Base-by-base conservation (phyloP, 164 flowering plant genomes). In the Litsea cubeba region DNA sequence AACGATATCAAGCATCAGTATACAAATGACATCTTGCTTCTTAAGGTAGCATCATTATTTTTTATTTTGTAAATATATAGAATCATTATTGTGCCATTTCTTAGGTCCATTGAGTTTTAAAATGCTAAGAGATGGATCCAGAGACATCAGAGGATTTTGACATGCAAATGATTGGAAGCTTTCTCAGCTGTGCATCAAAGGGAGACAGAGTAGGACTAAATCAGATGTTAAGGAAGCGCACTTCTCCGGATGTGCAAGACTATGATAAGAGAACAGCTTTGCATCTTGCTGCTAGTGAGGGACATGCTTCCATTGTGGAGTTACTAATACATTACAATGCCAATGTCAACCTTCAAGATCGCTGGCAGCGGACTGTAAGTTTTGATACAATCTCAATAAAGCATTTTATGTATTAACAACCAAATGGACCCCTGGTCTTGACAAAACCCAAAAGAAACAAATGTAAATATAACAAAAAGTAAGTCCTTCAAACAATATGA, bases 261-360 rank as follows among this genome's bases (percentile, higher is more conserved):
- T 87, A 84, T 25, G 92, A 89, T 68, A 76, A 64, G 63, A 77
- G 90, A 71, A 89, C 89, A 1, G 89, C 93, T 26, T 64, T 89
- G 76, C 93, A 89, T 78, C 84, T 89, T 22, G 93, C 91, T 11
- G 93, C 93, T 0, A 84, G 90, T 49, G 93, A 88, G 62, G 91
- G 88, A 23, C 91, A 89, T 70, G 88, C 91, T 23, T 76, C 86
- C 12, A 82, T 89, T 76, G 88, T 89, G 40, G 88, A 86, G 79
- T 83, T 89, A 72, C 84, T 89, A 54, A 72, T 89, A 32, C 80
- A 76, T 17, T 83, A 84, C 77, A 76, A 77, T 15, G 93, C 90
- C 40, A 80, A 86, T 70, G 85, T 89, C 65, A 84, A 87, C 66
- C 87, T 81, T 62, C 63, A 76, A 40, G 89, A 89, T 75, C 83